These are phyloP conservation scores for Eucalyptus pauciflora DNA, from an alignment of 345 rosid species.

Conservation along the genomic window DNA sequence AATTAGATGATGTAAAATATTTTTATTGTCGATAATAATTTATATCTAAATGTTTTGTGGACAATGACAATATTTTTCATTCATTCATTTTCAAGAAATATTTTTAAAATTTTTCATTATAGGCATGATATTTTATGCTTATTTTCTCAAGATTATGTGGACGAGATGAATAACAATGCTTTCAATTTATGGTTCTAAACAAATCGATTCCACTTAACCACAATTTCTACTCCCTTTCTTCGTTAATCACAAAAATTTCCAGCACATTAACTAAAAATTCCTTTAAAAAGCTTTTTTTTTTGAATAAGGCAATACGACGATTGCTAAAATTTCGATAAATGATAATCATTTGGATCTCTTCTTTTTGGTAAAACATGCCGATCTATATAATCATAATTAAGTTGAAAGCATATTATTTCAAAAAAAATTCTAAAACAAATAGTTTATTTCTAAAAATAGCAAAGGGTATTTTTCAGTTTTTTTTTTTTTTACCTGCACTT, in stretches of 20 bases:
- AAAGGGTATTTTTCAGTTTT: neutral
- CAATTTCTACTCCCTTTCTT: neutral
- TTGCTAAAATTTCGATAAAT: neutral
- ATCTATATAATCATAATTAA: neutral
- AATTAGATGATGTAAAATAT: too few species aligned
- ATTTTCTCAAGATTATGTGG: neutral
- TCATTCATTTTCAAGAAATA: too few species aligned
- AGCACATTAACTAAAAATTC: neutral
- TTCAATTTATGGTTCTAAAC: neutral
- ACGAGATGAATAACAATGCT: neutral
- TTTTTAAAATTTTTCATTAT: too few species aligned
- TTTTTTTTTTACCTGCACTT: neutral
- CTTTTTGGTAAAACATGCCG: neutral
- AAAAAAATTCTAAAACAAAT: neutral
- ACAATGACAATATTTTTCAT: neutral
- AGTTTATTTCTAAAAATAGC: neutral
- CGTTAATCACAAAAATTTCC: neutral
- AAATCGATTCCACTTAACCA: neutral
- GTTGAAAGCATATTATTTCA: neutral
- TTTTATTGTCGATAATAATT: too few species aligned
- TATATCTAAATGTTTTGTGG: neutral
- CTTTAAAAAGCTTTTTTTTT: neutral
- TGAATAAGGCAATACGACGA: neutral
- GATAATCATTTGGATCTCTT: neutral
- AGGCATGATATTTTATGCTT: neutral